phyloP scores from a whole-genome alignment of 805 yeast species.

The Myxozyma udenii region DNA sequence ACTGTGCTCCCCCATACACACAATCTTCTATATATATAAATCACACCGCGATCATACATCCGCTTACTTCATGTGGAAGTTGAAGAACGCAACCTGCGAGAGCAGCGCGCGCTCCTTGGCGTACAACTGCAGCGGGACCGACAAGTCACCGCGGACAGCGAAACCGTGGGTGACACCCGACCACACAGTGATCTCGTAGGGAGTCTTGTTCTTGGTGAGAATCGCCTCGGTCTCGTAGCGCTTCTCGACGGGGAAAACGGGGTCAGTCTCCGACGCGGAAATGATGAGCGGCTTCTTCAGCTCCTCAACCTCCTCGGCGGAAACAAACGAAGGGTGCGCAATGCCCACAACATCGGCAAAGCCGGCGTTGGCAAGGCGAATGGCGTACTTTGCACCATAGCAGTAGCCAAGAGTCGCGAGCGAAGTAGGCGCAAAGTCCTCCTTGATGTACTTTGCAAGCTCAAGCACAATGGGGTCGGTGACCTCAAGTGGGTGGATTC shows the following conservation, averaged over 20 bases:
- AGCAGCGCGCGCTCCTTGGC: slow-evolving; percentile 29
- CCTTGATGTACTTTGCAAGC: slow-evolving; percentile 47
- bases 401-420: slow-evolving; percentile 73
- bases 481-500: slow-evolving; percentile 49
- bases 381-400: slow-evolving; percentile 72
- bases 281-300: slow-evolving; percentile 64
- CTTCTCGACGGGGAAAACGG: slow-evolving; percentile 58
- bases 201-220: slow-evolving; percentile 51
- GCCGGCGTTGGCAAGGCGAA: slow-evolving; percentile 47
- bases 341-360: slow-evolving; percentile 61
- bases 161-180: slow-evolving; percentile 72
- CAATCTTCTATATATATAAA: too few relatives aligned
- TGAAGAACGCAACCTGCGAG: slow-evolving; percentile 22
- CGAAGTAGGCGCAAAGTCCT: slow-evolving; percentile 46
- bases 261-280: slow-evolving; percentile 70
- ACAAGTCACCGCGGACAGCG: slow-evolving; percentile 45
- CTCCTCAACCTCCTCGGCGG: slow-evolving; percentile 59
- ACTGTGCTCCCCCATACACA: too few relatives aligned
- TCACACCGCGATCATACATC: too few relatives aligned
- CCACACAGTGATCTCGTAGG: slow-evolving; percentile 60
- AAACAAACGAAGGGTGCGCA: slow-evolving; percentile 80
- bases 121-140: slow-evolving; percentile 13
- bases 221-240: slow-evolving; percentile 61
- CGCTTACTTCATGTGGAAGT: slow-evolving; percentile 15
- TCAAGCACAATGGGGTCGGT: slow-evolving; percentile 50